These are phyloP conservation scores for Pyricularia grisea DNA, from an alignment of 2,329 filamentous ascomycete genomes.

Conservation along the genomic window DNA sequence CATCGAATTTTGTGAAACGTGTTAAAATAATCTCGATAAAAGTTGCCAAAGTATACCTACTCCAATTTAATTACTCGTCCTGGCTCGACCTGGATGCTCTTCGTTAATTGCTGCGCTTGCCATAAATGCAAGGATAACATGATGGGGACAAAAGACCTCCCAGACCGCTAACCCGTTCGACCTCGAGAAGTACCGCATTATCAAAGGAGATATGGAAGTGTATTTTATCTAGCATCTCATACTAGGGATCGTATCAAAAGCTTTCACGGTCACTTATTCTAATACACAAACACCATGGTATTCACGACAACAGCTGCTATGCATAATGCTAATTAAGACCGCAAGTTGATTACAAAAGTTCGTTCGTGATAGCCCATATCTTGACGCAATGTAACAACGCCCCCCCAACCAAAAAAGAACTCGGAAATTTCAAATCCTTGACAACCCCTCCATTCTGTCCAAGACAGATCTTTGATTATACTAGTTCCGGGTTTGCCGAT, in stretches of 20 bases:
- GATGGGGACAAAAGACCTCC: background rate
- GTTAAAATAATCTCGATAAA: too few species aligned
- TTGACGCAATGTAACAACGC: background rate
- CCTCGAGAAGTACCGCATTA: background rate
- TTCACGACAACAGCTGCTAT: background rate
- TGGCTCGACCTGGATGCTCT: too few species aligned
- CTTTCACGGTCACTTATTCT: background rate
- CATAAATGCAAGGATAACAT: background rate
- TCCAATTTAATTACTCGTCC: too few species aligned
- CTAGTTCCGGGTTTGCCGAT: background rate
- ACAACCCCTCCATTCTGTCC: background rate
- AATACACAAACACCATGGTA: background rate
- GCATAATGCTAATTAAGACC: background rate
- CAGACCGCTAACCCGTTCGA: too few species aligned
- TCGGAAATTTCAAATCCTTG: background rate
- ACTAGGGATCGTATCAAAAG: background rate
- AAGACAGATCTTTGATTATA: background rate
- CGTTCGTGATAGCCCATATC: background rate
- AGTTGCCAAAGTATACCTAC: too few species aligned
- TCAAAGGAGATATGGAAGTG: too few species aligned
- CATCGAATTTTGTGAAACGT: too few species aligned
- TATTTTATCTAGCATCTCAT: background rate
- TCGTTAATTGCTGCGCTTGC: background rate
- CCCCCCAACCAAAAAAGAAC: background rate
- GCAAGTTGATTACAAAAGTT: background rate